Conservation (phyloP, 2,329 filamentous ascomycete species). For the Fusarium nematophilum region DNA sequence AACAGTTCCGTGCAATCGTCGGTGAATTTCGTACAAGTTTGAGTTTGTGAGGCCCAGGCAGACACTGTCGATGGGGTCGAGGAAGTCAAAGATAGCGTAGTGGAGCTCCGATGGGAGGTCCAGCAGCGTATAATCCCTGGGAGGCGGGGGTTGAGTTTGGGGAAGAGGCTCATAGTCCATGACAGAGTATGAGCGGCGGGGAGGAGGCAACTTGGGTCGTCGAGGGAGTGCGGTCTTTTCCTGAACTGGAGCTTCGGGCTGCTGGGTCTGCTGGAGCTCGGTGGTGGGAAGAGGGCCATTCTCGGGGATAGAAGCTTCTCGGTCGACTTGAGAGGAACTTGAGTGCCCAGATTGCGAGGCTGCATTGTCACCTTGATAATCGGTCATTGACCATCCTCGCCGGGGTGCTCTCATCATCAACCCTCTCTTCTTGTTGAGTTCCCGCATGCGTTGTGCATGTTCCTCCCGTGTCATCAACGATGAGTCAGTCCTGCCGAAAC, state of each 20-base stretch:
- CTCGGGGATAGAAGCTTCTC: slow-evolving; percentile 51
- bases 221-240: slow-evolving; percentile 39
- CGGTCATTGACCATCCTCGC: slow-evolving; percentile 60
- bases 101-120: slow-evolving; percentile 70
- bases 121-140: slow-evolving; percentile 58
- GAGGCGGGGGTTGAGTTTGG: slow-evolving; percentile 60
- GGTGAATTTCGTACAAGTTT: slow-evolving; percentile 69
- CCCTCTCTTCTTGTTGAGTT: slow-evolving; percentile 51
- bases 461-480: slow-evolving; percentile 55
- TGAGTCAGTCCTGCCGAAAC: slow-evolving; percentile 38
- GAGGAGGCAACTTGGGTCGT: slow-evolving; percentile 56
- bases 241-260: slow-evolving; percentile 25
- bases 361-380: slow-evolving; percentile 52
- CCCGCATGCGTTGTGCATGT: slow-evolving; percentile 52
- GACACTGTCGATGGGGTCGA: slow-evolving; percentile 73
- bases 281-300: slow-evolving; percentile 37
- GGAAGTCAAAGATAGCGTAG: slow-evolving; percentile 69
- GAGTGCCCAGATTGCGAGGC: slow-evolving; percentile 36
- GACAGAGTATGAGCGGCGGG: slow-evolving; percentile 69
- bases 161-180: slow-evolving; percentile 66
- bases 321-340: slow-evolving; percentile 39
- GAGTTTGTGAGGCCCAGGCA: slow-evolving; percentile 70
- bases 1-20: slow-evolving; percentile 66
- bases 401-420: slow-evolving; percentile 55
- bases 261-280: slow-evolving; percentile 21